phyloP scores from a whole-genome alignment of 768 basidiomycete species.

The Phlegmacium glaucopus region DNA sequence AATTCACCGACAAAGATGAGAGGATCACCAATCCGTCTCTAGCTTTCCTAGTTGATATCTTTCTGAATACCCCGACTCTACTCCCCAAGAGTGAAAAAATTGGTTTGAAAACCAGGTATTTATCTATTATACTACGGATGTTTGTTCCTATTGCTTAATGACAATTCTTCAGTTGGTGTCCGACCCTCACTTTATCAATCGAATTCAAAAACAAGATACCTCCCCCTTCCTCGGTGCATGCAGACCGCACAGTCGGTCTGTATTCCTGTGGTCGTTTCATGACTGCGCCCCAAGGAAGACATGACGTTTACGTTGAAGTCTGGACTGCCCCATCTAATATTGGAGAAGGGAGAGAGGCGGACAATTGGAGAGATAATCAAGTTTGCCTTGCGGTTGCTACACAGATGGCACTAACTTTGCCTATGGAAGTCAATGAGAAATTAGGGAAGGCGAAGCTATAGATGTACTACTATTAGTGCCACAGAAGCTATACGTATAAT shows the following conservation, averaged over 20 bases:
- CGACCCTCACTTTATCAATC: too few species aligned
- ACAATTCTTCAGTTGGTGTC: constrained; percentile 50
- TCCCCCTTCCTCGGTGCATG: constrained; percentile 29
- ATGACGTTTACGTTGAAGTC: too few species aligned
- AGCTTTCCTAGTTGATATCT: constrained; percentile 59
- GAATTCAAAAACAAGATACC: constrained; percentile 63
- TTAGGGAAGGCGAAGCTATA: too few species aligned
- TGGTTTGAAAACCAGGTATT: constrained; percentile 30
- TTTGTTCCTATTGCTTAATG: too few species aligned
- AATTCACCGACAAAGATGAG: constrained; percentile 37
- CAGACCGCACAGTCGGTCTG: constrained; percentile 53
- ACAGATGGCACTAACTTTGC: too few species aligned
- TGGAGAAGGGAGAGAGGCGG: constrained; percentile 36
- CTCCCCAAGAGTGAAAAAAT: constrained; percentile 44
- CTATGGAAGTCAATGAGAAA: constrained; percentile 37
- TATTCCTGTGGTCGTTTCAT: constrained; percentile 52
- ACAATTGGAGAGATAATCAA: constrained; percentile 60
- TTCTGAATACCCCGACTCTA: constrained; percentile 42
- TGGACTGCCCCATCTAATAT: constrained; percentile 64
- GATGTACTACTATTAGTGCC: too few species aligned
- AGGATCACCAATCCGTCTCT: constrained; percentile 42
- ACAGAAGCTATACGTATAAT: too few species aligned
- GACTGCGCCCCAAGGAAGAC: constrained; percentile 48
- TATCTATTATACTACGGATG: background rate
- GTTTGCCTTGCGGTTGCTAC: constrained; percentile 60